Evolutionary conservation across 1,284 basidiomycete species (phyloP), one percentile per base, ranked within the genome.

Genomic region (Anthracocystis panici-leucophaei): DNA sequence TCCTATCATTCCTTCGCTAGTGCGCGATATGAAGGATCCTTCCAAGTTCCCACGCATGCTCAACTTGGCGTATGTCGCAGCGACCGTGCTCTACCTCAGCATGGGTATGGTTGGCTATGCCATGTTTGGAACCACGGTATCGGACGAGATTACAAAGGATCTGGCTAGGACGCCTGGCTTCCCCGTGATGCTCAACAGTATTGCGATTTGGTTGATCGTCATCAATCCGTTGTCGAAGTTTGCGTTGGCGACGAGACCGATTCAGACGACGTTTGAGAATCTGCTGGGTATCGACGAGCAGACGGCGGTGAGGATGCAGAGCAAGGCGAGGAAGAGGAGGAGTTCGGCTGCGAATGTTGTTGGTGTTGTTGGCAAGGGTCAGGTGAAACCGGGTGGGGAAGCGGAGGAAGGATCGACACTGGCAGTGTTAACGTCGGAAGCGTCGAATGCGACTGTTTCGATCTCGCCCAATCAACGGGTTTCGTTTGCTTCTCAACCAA

Each of bases 141-240:
- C 75, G 16, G 93, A 94, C 71, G 94, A 96, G 88, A 91, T 98
- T 84, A 97, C 94, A 66, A 89, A 90, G 71, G 92, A 98, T 83
- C 86, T 98, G 35, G 89, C 95, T 57, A 87, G 87, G 31, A 92
- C 91, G 0, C 88, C 90, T 3, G 92, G 91, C 16, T 96, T 93
- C 85, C 93, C 92, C 54, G 86, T 88, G 2, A 79, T 87, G 5
- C 86, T 97, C 14, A 98, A 96, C 84, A 87, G 90, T 52, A 75
- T 93, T 25, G 92, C 91, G 6, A 88, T 97, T 49, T 95, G 94
- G 92, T 91, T 95, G 87, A 91, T 98, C 42, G 94, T 95, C 25
- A 87, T 97, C 64, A 92, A 91, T 71, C 72, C 84, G 29, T 59
- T 79, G 56, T 91, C 93, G 2, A 97, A 97, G 86, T 97, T 93